Conservation (phyloP, 78 protist species). For the Trichosphaerium sp. region DNA sequence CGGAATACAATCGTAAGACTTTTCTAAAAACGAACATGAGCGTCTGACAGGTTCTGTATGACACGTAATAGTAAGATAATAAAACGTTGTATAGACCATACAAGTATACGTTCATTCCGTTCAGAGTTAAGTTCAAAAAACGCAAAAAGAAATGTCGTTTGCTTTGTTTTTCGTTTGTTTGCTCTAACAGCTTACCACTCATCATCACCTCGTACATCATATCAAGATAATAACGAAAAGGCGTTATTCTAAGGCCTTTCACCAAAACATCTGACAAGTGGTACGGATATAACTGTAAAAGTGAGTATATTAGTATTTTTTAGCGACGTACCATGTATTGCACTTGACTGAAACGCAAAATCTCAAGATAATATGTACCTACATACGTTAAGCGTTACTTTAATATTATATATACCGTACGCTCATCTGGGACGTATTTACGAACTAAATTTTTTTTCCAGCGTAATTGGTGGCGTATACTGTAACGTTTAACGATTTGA, state of each 20-base stretch:
- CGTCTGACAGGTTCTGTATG: too few relatives aligned
- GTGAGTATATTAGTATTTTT: too few relatives aligned
- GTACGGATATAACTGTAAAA: conserved; percentile 50
- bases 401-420: too few relatives aligned
- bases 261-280: conserved; percentile 34
- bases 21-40: conserved; percentile 2
- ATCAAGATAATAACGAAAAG: conserved; percentile 43
- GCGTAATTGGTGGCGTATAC: conserved; percentile 45
- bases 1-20: conserved; percentile 56
- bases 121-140: too few relatives aligned
- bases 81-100: too few relatives aligned
- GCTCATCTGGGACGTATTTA: conserved; percentile 22
- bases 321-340: not conserved
- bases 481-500: too few relatives aligned
- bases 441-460: conserved; percentile 45
- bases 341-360: conserved; percentile 33
- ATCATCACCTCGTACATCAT: conserved; percentile 62
- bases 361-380: conserved; percentile 42
- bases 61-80: too few relatives aligned
- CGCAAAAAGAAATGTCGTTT: too few relatives aligned
- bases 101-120: too few relatives aligned
- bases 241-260: conserved; percentile 25
- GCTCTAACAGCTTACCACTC: too few relatives aligned
- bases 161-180: too few relatives aligned
- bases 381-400: too few relatives aligned